Evolutionary conservation across 768 basidiomycete genomes (phyloP).

Genomic region (Amanita brunnescens): DNA sequence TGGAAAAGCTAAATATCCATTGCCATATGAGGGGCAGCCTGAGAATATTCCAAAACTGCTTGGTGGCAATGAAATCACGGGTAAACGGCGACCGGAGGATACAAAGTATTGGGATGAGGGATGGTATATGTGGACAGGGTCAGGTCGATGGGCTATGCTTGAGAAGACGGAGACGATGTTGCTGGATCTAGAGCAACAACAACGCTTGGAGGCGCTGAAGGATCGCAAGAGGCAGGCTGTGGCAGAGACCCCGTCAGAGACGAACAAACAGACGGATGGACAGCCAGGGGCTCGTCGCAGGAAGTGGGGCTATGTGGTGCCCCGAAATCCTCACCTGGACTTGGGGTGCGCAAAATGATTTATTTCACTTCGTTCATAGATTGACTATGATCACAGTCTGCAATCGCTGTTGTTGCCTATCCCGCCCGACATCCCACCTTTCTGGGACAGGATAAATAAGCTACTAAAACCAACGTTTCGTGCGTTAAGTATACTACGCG

Average conservation of each 20-base stretch:
- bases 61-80: slow-evolving; percentile 29
- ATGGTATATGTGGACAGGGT: slow-evolving; percentile 65
- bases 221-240: slow-evolving; percentile 25
- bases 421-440: slow-evolving; percentile 46
- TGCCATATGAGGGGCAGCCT: slow-evolving; percentile 61
- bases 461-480: slow-evolving; percentile 50
- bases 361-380: background rate
- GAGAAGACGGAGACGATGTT: slow-evolving; percentile 56
- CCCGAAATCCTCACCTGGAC: slow-evolving; percentile 32
- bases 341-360: slow-evolving; percentile 21
- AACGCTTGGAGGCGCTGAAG: slow-evolving; percentile 28
- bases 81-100: slow-evolving; percentile 17
- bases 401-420: slow-evolving; percentile 49
- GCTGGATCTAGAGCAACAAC: slow-evolving; percentile 44
- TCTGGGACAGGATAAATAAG: slow-evolving; percentile 43
- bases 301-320: slow-evolving; percentile 33
- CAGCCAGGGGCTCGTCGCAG: slow-evolving; percentile 10
- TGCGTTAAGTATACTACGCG: slow-evolving; percentile 40
- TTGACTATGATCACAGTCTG: slow-evolving; percentile 23
- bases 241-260: slow-evolving; percentile 45
- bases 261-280: slow-evolving; percentile 20
- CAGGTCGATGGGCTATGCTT: slow-evolving; percentile 40
- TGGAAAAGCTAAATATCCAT: slow-evolving; percentile 46
- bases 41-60: slow-evolving; percentile 35
- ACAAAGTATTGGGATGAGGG: slow-evolving; percentile 65